Percentiles rank a stretch among this genome's conserved stretches.
phyloP scores from a whole-genome alignment of 2,329 filamentous ascomycete genomes.

The Colletotrichum eremochloae region DNA sequence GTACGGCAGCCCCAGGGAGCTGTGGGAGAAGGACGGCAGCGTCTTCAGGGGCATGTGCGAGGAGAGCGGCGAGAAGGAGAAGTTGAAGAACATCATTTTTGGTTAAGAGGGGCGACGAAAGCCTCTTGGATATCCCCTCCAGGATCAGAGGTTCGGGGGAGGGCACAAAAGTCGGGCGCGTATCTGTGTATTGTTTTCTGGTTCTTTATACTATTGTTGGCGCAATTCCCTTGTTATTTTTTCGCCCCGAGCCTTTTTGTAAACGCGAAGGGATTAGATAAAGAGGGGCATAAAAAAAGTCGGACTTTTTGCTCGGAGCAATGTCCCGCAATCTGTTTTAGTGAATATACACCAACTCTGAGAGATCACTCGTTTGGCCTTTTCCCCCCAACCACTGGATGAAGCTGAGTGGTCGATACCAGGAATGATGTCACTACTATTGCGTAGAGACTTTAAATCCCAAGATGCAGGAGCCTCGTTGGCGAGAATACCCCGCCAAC shows the following conservation, averaged over 20 bases:
- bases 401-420: too few species aligned
- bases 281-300: conserved; percentile 5
- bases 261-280: background rate
- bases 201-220: background rate
- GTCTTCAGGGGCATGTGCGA: conserved; percentile 75
- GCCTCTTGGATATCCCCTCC: background rate
- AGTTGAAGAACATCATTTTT: conserved; percentile 62
- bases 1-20: conserved; percentile 73
- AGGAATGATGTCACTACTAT: too few species aligned
- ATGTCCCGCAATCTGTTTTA: background rate
- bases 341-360: background rate
- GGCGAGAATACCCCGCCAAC: too few species aligned
- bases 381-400: too few species aligned
- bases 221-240: background rate
- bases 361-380: too few species aligned
- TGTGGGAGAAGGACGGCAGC: conserved; percentile 67
- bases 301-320: background rate
- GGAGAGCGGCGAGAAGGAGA: conserved; percentile 71
- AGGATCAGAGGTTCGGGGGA: too few species aligned
- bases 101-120: conserved; percentile 25
- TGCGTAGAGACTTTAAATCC: too few species aligned
- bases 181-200: background rate
- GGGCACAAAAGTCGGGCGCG: background rate
- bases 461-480: too few species aligned
- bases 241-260: background rate